Evolutionary conservation across 2,329 filamentous ascomycete genomes (phyloP), one percentile per base, ranked within the genome.

Genomic region (Bipolaris oryzae): DNA sequence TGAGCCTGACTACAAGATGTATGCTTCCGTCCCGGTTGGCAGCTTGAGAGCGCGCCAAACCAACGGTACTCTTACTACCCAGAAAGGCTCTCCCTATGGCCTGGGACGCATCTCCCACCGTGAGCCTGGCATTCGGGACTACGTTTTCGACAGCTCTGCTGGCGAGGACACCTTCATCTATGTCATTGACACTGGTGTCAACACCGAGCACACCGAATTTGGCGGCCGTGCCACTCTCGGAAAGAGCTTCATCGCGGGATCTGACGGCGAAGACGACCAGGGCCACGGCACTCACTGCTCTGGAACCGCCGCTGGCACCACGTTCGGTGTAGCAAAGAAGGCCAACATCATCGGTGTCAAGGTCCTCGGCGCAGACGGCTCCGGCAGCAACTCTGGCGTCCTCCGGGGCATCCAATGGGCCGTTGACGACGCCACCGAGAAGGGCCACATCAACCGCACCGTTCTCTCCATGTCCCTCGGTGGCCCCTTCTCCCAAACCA

Each of bases 131-230:
- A 65, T 63, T 33, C 69, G 55, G 2, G 63, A 64, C 13, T 78
- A 77, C 51, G 53, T 72, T 31, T 78, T 75, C 53, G 76, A 78
- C 48, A 61, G 58, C 51, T 69, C 66, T 41, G 72, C 75, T 45
- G 76, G 76, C 35, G 51, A 64, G 28, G 69, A 69, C 23, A 71
- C 71, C 64, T 87, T 82, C 18, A 83, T 80, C 25, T 89, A 85
- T 70, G 77, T 89, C 16, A 80, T 89, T 25, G 87, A 89, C 73
- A 88, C 86, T 10, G 87, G 87, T 58, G 84, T 89, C 69, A 74
- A 76, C 45, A 71, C 75, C 25, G 79, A 77, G 3, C 87, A 89
- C 72, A 57, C 67, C 3, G 72, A 76, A n/a, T 73, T 76, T 21
- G 71, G 68, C 58, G 69, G 68, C 54, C 70, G 74, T 64, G 69